phyloP scores from a whole-genome alignment of 2,329 filamentous ascomycete species.

The Diplocarpon mali region DNA sequence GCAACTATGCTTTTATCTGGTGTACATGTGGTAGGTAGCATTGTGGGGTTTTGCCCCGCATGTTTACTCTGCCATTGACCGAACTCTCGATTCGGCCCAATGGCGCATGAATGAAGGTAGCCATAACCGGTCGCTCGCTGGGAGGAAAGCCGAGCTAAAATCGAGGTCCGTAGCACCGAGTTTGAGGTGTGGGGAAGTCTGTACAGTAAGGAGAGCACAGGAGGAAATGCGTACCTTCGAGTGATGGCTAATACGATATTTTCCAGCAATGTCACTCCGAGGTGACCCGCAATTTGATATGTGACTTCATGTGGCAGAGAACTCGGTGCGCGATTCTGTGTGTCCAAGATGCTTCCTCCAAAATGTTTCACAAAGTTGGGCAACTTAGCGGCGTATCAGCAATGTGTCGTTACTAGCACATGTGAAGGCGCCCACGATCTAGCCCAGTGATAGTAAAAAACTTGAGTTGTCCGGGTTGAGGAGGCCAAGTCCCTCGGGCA shows the following conservation, averaged over 20 bases:
- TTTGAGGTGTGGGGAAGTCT: constrained; percentile 8
- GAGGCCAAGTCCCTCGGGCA: constrained; percentile 3
- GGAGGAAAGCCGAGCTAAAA: constrained; percentile 12
- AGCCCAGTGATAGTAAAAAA: background rate
- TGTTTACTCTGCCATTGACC: constrained; percentile 9
- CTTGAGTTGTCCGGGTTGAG: constrained; percentile 1
- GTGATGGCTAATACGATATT: constrained; percentile 6
- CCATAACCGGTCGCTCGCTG: constrained; percentile 19
- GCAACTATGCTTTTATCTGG: constrained; percentile 21
- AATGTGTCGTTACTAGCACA: background rate
- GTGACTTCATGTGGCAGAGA: background rate
- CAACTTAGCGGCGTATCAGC: background rate
- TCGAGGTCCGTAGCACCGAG: constrained; percentile 18
- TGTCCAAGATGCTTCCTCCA: background rate
- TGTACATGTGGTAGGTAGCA: constrained; percentile 2
- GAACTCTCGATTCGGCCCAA: constrained; percentile 19
- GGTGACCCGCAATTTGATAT: constrained; percentile 2
- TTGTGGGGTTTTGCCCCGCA: constrained; percentile 20
- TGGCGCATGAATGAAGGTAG: constrained; percentile 17
- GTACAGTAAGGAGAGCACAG: constrained; percentile 1
- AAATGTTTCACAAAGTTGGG: background rate
- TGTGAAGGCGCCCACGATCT: constrained; percentile 4
- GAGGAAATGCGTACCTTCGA: constrained; percentile 5
- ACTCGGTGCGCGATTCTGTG: background rate
- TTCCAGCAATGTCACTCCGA: constrained; percentile 5